phyloP scores from a whole-genome alignment of 208 protist species.

The Crithidia brevicula region DNA sequence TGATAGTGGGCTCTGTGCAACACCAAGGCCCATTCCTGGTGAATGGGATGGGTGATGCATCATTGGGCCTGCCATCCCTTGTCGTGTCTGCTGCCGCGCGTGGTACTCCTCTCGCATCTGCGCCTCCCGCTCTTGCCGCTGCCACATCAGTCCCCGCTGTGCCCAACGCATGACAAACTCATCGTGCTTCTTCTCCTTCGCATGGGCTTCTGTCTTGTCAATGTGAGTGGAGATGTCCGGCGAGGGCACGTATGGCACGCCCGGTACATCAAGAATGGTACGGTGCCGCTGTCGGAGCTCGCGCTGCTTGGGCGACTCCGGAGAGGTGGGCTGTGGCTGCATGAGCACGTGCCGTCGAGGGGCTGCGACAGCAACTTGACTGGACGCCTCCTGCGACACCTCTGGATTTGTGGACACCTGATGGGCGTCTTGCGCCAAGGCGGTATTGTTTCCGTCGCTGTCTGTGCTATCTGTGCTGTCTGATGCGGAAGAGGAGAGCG shows the following conservation, averaged over 20 bases:
- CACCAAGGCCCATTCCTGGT: background rate
- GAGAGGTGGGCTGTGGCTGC: constrained; percentile 6
- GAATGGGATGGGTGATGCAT: background rate
- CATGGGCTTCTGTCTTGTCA: constrained; percentile 2
- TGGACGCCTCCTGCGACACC: background rate
- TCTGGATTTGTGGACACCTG: background rate
- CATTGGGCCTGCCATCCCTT: background rate
- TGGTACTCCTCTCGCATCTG: constrained; percentile 27
- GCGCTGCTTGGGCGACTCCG: background rate
- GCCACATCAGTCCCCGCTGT: constrained; percentile 29
- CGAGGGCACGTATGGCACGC: constrained; percentile 32
- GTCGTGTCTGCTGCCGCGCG: background rate
- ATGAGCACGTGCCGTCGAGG: constrained; percentile 4
- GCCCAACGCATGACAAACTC: constrained; percentile 32
- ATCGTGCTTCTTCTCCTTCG: constrained; percentile 27
- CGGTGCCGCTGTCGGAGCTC: constrained; percentile 8
- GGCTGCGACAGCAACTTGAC: background rate
- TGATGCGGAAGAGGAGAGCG: background rate
- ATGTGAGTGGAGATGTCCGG: constrained; percentile 30
- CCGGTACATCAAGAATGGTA: constrained; percentile 30
- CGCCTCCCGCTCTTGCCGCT: constrained; percentile 33
- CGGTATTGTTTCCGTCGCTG: background rate
- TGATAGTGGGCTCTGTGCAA: background rate
- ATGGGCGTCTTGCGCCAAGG: too few relatives aligned
- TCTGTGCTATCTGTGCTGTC: background rate